These are phyloP conservation scores for Botrytis sinoallii DNA, from an alignment of 2,329 filamentous ascomycete species.

Conservation along the genomic window DNA sequence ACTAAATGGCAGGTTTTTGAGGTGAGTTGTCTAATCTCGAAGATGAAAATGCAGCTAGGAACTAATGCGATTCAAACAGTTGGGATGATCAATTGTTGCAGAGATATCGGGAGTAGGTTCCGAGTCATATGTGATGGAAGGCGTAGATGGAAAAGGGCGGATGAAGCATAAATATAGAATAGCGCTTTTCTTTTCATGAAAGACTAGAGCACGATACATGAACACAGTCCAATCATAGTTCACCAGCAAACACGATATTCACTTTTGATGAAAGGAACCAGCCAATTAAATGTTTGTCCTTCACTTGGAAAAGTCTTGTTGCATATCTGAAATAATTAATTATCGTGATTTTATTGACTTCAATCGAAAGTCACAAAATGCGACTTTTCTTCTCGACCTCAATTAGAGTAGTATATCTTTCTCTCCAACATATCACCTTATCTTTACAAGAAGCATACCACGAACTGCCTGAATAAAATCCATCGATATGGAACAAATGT, in stretches of 20 bases:
- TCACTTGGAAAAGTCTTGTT: neutral
- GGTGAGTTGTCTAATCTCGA: slow-evolving; percentile 45
- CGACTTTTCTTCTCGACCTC: neutral
- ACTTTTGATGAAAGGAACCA: neutral
- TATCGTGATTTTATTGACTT: neutral
- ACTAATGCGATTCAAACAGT: slow-evolving; percentile 40
- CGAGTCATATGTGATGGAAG: neutral
- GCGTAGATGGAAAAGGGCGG: neutral
- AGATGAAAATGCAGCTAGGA: neutral
- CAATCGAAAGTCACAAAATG: neutral
- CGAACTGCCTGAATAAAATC: slow-evolving; percentile 11
- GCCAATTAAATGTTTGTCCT: neutral
- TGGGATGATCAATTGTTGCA: slow-evolving; percentile 54
- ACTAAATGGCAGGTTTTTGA: slow-evolving; percentile 74
- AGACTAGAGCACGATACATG: neutral
- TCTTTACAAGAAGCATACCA: slow-evolving; percentile 7
- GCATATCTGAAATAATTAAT: slow-evolving; percentile 12
- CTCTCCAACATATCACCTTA: neutral
- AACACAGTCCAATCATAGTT: neutral
- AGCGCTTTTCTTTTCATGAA: slow-evolving; percentile 21
- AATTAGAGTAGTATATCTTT: neutral
- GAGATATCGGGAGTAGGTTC: slow-evolving; percentile 46
- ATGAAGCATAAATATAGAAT: neutral
- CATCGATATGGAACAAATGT: slow-evolving; percentile 20
- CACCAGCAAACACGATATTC: neutral